These are phyloP conservation scores for Angomonas deanei DNA, from an alignment of 208 protist genomes.

Conservation along the genomic window DNA sequence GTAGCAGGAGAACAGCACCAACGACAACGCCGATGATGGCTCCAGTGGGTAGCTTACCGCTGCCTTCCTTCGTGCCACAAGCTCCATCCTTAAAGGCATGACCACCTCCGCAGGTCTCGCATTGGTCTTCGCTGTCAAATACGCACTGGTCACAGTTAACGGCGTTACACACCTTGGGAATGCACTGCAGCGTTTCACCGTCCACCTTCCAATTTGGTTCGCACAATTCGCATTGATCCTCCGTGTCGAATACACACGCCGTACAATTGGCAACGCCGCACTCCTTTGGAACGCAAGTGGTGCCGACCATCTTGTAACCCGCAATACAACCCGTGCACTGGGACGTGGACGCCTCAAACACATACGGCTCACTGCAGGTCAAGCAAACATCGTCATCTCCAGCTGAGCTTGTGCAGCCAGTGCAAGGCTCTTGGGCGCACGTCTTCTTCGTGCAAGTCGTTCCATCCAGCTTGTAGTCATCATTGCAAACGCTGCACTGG, in stretches of 20 bases:
- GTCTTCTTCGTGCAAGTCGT: conserved; percentile 1
- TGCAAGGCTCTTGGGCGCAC: background rate
- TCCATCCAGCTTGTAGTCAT: background rate
- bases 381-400: background rate
- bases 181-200: too few species aligned
- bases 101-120: too few species aligned
- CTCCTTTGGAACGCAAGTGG: background rate
- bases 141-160: background rate
- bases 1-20: too few species aligned
- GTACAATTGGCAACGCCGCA: too few species aligned
- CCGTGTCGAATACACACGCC: too few species aligned
- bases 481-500: background rate
- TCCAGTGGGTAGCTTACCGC: too few species aligned
- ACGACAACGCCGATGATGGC: too few species aligned
- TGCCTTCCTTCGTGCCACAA: too few species aligned
- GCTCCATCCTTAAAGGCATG: too few species aligned
- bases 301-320: background rate
- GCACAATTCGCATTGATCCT: too few species aligned
- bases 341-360: background rate
- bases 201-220: too few species aligned
- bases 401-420: background rate
- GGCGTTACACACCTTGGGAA: too few species aligned
- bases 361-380: background rate
- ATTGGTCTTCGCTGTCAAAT: background rate
- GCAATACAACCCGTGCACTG: background rate